Evolutionary conservation across 2,329 filamentous ascomycete genomes (phyloP).

Genomic region (Pyrenochaeta sp.): DNA sequence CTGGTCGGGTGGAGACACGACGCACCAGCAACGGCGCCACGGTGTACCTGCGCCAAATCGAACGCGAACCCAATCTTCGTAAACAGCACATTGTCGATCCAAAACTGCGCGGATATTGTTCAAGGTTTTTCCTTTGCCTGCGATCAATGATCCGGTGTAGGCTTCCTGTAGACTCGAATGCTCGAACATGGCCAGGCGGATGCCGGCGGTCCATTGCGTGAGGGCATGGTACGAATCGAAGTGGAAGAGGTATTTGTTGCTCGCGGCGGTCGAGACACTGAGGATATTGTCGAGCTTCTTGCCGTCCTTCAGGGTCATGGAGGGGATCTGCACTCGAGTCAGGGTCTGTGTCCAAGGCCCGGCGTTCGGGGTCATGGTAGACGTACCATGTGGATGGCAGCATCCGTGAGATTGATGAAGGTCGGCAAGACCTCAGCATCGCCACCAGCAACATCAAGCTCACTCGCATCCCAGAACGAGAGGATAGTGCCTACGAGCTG

Average conservation of each 20-base stretch:
- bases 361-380: not conserved
- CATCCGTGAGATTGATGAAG: constrained; percentile 97
- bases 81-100: constrained; percentile 76
- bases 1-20: constrained; percentile 89
- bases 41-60: constrained; percentile 94
- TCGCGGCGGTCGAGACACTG: constrained; percentile 92
- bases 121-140: constrained; percentile 86
- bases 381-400: constrained; percentile 93
- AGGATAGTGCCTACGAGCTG: constrained; percentile 94
- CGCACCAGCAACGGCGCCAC: constrained; percentile 97
- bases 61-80: constrained; percentile 94
- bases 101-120: constrained; percentile 93
- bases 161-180: constrained; percentile 92
- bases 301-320: constrained; percentile 84
- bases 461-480: constrained; percentile 93
- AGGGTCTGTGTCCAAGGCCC: too few relatives aligned
- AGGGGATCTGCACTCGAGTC: constrained; percentile 59
- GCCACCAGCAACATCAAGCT: constrained; percentile 85
- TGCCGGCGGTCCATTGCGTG: constrained; percentile 94
- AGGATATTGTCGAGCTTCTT: constrained; percentile 92
- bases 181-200: constrained; percentile 92
- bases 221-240: constrained; percentile 95
- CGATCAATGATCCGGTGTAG: constrained; percentile 94
- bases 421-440: constrained; percentile 86
- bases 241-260: constrained; percentile 93